Evolutionary conservation across 139 green algal species (phyloP).

Genomic region (Tetraselmis chui): DNA sequence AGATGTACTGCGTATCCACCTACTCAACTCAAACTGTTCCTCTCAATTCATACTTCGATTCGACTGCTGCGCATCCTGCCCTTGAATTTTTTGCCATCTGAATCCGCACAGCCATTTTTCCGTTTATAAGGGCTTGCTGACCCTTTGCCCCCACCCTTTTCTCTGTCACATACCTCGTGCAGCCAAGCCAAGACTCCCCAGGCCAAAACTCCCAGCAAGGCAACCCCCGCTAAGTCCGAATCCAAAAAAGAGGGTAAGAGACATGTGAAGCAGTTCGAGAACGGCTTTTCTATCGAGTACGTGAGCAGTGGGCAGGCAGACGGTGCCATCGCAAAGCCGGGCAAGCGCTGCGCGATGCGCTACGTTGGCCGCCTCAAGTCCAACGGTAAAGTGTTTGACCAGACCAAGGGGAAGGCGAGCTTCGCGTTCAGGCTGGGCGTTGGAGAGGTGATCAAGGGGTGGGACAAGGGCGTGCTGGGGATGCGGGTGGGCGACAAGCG

Average conservation of each 20-base stretch:
- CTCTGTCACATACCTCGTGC: too few species aligned
- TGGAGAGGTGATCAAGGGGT: slow-evolving; percentile 76
- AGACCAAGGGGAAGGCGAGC: slow-evolving; percentile 52
- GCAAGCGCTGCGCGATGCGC: slow-evolving; percentile 34
- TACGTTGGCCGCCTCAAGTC: slow-evolving; percentile 74
- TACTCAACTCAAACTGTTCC: too few species aligned
- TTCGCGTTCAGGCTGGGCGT: slow-evolving; percentile 82
- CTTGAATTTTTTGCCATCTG: slow-evolving; percentile 23
- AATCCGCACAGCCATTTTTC: slow-evolving; percentile 74
- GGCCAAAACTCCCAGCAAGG: slow-evolving; percentile 21
- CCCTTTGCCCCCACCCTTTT: too few species aligned
- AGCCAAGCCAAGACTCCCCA: too few species aligned
- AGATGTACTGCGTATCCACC: too few species aligned
- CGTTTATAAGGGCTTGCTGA: slow-evolving; percentile 76
- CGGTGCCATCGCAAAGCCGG: slow-evolving; percentile 31
- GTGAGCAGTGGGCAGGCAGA: slow-evolving; percentile 38
- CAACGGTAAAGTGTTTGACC: slow-evolving; percentile 85
- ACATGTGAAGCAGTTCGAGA: slow-evolving; percentile 49
- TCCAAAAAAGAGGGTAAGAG: slow-evolving; percentile 22
- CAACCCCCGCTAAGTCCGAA: neutral
- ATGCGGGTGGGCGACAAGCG: slow-evolving; percentile 91
- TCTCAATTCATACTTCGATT: too few species aligned
- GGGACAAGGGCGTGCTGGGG: slow-evolving; percentile 73
- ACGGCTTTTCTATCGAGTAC: slow-evolving; percentile 70
- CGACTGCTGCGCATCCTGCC: slow-evolving; percentile 16